These are phyloP conservation scores for Ehretia macrophylla DNA, from an alignment of 257 asterid species.

Conservation along the genomic window DNA sequence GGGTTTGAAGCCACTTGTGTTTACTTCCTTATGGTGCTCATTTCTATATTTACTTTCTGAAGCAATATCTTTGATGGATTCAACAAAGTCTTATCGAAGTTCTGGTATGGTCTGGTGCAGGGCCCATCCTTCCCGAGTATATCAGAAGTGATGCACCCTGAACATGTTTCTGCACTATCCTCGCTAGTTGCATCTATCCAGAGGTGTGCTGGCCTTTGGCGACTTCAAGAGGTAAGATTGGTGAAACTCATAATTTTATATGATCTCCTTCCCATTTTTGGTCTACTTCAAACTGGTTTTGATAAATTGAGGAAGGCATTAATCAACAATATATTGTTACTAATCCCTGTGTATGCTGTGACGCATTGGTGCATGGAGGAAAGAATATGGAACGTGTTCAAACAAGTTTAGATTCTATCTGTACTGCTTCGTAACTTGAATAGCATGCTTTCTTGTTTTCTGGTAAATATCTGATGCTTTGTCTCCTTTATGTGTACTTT, in stretches of 20 bases:
- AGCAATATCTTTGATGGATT: conserved; percentile 14
- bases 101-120: conserved; percentile 35
- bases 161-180: conserved; percentile 58
- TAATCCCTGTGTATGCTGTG: too few relatives aligned
- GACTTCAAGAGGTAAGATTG: conserved; percentile 83
- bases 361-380: too few relatives aligned
- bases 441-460: neutral
- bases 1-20: conserved; percentile 8
- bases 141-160: conserved; percentile 34
- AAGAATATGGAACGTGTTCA: too few relatives aligned
- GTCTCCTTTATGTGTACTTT: conserved; percentile 5
- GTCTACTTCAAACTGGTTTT: too few relatives aligned
- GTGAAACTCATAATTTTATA: neutral
- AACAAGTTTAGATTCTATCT: too few relatives aligned
- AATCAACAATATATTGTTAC: too few relatives aligned
- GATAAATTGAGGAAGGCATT: too few relatives aligned
- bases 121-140: conserved; percentile 60
- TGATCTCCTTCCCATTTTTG: neutral
- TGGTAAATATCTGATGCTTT: conserved; percentile 5
- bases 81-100: conserved; percentile 8
- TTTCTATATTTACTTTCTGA: conserved; percentile 8
- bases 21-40: conserved; percentile 7
- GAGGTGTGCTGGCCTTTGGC: conserved; percentile 82
- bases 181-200: conserved; percentile 70
- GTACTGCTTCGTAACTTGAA: too few relatives aligned